Conservation (phyloP, 1,284 basidiomycete species). For the Melampsora abietis-canadensis region DNA sequence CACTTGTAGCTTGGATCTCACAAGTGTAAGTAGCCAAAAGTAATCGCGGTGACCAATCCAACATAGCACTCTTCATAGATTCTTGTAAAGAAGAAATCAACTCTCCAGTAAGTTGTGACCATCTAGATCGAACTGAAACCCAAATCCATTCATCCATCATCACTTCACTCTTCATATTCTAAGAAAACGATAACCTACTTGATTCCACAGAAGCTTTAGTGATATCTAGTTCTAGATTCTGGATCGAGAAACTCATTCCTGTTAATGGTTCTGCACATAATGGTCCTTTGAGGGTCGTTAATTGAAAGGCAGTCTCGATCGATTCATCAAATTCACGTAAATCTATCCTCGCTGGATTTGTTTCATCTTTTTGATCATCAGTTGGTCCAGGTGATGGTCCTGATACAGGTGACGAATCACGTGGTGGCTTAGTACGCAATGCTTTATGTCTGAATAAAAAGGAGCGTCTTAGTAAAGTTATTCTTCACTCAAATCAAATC, state of each 20-base stretch:
- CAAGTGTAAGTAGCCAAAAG: conserved; percentile 99
- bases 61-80: conserved; percentile 76
- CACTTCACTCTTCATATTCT: not conserved
- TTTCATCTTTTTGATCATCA: not conserved
- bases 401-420: not conserved
- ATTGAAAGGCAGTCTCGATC: conserved; percentile 90
- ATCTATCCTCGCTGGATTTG: not conserved
- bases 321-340: conserved; percentile 70
- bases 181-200: conserved; percentile 54
- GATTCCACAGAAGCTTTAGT: conserved; percentile 61
- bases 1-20: conserved; percentile 95
- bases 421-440: not conserved
- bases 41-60: conserved; percentile 96
- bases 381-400: not conserved
- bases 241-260: conserved; percentile 87
- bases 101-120: conserved; percentile 76
- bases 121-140: conserved; percentile 61
- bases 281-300: conserved; percentile 89
- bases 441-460: not conserved
- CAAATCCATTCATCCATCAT: not conserved
- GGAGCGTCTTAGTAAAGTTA: not conserved
- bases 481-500: too few relatives aligned
- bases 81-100: conserved; percentile 85
- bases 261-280: conserved; percentile 92
- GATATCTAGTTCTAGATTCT: conserved; percentile 63